Base-by-base conservation (phyloP, 169 alveolate species). In the Babesia caballi region DNA sequence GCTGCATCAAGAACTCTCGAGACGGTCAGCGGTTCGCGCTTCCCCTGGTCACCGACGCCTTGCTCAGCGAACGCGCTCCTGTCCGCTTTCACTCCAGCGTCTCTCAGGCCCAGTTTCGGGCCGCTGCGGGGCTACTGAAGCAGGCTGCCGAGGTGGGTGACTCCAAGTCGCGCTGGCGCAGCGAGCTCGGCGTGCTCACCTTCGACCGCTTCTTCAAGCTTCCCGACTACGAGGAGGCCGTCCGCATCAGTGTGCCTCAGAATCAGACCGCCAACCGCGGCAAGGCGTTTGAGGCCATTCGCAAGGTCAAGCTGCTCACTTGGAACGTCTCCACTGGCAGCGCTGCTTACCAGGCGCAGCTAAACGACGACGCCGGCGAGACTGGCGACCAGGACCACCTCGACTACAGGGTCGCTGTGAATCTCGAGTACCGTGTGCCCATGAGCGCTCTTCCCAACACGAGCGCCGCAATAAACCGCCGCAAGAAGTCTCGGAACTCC, bases 401-500 rank as follows among this genome's bases (percentile, higher is more conserved):
- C 12, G 88, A 81, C 56, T 81, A 72, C 80, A 81, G 88, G 52
- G 66, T 81, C 8, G 88, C 88, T 4, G 71, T 81, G 2, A 81
- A 81, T 58, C 88, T 81, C 17, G 88, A 81, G 58, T 70, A 69
- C 40, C 57, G 61, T 11, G 88, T 81, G 30, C 77, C 78, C 2
- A 17, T 71, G 28, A 36, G 76, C 30, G 76, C 41, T 6, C 49
- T 81, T 44, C 88, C 88, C 23, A 63, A 50, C 21, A 66, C 80
- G 8, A 66, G 73, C 32, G 44, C 66, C 42, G 88, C 84, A 14
- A 71, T 19, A 0, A 23, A 19, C 60, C 50, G 84, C 21, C 35
- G 84, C 30, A 67, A 56, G 42, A 69, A 58, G 47, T n/a, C 36
- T 14, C 46, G 88, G 12, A 82, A 81, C 56, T 33, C 84, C 0